Evolutionary conservation across 1,139 yeast genomes (phyloP), one percentile per base, ranked within the genome.

Genomic region (Scheffersomyces stambukii): DNA sequence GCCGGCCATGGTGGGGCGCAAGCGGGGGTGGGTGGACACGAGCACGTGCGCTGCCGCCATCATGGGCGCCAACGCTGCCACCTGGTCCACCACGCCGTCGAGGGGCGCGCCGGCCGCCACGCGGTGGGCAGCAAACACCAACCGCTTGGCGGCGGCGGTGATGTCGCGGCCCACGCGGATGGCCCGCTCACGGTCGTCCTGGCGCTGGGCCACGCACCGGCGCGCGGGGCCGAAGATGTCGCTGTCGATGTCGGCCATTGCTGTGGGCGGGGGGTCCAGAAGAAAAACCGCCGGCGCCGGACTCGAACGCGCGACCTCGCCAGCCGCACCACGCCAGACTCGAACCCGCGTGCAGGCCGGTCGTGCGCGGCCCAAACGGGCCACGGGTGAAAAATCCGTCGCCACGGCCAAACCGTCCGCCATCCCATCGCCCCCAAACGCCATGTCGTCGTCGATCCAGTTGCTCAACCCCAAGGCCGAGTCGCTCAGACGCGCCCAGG

Each of bases 381-480:
- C n/a, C n/a, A n/a, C n/a, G n/a, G n/a, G n/a, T n/a, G n/a, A n/a
- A n/a, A n/a, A n/a, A n/a, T n/a, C n/a, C n/a, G n/a, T n/a, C n/a
- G n/a, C n/a, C n/a, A n/a, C n/a, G n/a, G n/a, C n/a, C n/a, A n/a
- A n/a, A n/a, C 8, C 8, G 18, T 16, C 18, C 27, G 9, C 5
- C 22, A 15, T 17, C 8, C 11, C 21, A 15, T 5, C 12, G 11
- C 18, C 12, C 14, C 16, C 13, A 13, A 13, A 11, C n/a, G 14
- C 16, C 22, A 64, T 64, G 71, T 62, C 68, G 21, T 70, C 80
- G 32, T 77, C 93, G 22, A 76, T 91, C 45, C 98, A 91, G 65
- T 71, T 91, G 46, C 71, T 91, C 45, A 91, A 91, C 56, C 98
- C 99, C 13, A 89, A 89, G 60, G 98, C 98, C 4, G 98, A 91